phyloP scores from a whole-genome alignment of 140 eudicot species.

The Ambrosia hybrid region DNA sequence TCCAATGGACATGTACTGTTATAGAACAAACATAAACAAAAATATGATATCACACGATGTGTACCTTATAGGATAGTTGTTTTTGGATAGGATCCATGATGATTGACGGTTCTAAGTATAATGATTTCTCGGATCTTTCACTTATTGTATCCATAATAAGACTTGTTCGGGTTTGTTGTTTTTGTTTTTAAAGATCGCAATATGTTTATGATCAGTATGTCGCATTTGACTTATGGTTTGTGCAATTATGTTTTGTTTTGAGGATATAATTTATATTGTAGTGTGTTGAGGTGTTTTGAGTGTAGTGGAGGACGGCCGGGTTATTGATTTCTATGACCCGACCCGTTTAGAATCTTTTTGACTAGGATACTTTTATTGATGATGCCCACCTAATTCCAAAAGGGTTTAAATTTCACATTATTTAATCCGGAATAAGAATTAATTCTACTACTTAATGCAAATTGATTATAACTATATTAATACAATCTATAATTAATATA shows the following conservation, averaged over 20 bases:
- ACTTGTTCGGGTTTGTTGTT: background rate
- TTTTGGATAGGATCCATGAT: conserved; percentile 31
- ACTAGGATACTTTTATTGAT: conserved; percentile 15
- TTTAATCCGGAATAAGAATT: background rate
- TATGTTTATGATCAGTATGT: conserved; percentile 1
- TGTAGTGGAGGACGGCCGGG: conserved; percentile 35
- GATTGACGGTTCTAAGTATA: conserved; percentile 37
- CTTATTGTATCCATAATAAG: conserved; percentile 28
- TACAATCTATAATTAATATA: no score
- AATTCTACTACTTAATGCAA: background rate
- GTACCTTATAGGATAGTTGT: conserved; percentile 38
- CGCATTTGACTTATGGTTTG: conserved; percentile 13
- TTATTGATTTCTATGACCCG: conserved; percentile 24
- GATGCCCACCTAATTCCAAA: conserved; percentile 25
- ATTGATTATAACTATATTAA: no score
- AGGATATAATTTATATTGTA: conserved; percentile 20
- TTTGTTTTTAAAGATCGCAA: background rate
- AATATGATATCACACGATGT: background rate
- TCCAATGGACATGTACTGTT: background rate
- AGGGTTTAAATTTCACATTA: background rate
- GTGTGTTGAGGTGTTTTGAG: conserved; percentile 2
- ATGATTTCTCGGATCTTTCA: conserved; percentile 33
- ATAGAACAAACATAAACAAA: background rate
- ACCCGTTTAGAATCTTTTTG: conserved; percentile 9
- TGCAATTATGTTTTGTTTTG: conserved; percentile 3